Base-by-base conservation (phyloP, 139 green algal species). In the Chlamydomonas sphaeroides region DNA sequence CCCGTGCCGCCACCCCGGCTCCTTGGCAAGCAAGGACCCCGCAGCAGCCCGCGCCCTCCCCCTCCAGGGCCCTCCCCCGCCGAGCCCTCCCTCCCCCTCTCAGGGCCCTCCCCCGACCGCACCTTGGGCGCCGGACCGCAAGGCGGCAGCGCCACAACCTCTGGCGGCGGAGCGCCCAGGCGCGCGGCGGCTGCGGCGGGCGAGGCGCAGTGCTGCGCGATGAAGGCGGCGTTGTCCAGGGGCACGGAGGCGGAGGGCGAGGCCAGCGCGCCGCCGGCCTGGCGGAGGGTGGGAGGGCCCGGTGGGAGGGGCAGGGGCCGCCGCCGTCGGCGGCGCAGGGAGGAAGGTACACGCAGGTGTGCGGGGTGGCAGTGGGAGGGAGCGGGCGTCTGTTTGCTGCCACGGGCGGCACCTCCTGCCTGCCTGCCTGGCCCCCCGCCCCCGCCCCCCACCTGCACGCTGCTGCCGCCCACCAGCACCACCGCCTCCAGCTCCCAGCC, bases 401-500 rank as follows among this genome's bases (percentile, higher is more conserved):
- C 39, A 7, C 41, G 11, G 32, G 21, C 14, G 42, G 25, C 42
- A 61, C n/a, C n/a, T 14, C 62, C 32, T 63, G 48, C 8, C 38
- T 33, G 7, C 33, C n/a, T 26, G 76, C 57, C 38, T 66, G 74
- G 41, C 65, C 38, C 25, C 15, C 56, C 56, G 2, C 21, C 20
- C 56, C 49, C 25, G 18, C 49, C 49, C 49, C 49, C 25, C 65
- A 72, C 49, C 67, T 53, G 65, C 11, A n/a, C n/a, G n/a, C n/a
- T n/a, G n/a, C n/a, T n/a, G n/a, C n/a, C n/a, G n/a, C 82, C 75
- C 65, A 89, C 49, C 59, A 87, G 38, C n/a, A 91, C 73, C 25
- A 91, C 79, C 3, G 65, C 73, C 33, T 91, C 91, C 41, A 95
- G 85, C 35, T 94, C 88, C 79, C 96, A 96, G 15, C 97, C 97